phyloP scores from a whole-genome alignment of 1,139 yeast species.

The Pichia terricola region DNA sequence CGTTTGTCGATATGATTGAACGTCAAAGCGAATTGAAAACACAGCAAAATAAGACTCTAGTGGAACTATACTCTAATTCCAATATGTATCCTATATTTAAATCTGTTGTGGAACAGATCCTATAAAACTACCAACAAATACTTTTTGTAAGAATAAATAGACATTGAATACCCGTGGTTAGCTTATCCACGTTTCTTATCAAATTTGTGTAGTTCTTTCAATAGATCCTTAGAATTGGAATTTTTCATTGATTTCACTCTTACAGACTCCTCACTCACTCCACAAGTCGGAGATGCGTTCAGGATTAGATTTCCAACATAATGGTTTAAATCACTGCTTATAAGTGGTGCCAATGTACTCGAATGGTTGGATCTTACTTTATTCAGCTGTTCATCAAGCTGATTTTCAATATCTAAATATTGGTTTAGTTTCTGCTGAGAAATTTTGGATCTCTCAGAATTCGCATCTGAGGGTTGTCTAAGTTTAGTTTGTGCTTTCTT shows the following conservation, averaged over 20 bases:
- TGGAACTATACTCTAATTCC: constrained; percentile 30
- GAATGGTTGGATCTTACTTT: no score
- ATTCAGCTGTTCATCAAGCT: constrained; percentile 16
- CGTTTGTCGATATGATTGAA: constrained; percentile 78
- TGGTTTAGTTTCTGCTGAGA: constrained; percentile 17
- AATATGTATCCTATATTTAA: constrained; percentile 40
- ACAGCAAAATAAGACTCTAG: constrained; percentile 15
- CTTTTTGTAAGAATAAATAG: neutral
- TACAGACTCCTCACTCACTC: neutral
- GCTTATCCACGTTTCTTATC: no score
- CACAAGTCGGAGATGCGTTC: neutral
- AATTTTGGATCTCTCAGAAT: constrained; percentile 2
- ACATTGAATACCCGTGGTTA: no score
- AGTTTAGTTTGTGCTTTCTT: neutral
- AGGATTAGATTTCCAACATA: no score
- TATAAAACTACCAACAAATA: neutral
- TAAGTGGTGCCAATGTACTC: no score
- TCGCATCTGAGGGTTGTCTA: constrained; percentile 1
- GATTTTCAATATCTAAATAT: constrained; percentile 18
- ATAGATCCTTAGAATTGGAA: no score
- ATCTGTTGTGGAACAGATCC: constrained; percentile 13
- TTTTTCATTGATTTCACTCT: constrained; percentile 1
- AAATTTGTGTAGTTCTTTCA: no score
- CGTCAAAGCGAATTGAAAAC: constrained; percentile 30
- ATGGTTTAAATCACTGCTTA: no score